Evolutionary conservation across 495 filamentous ascomycete genomes (phyloP), one percentile per base, ranked within the genome.

Genomic region (Lophiostoma macrostomum): DNA sequence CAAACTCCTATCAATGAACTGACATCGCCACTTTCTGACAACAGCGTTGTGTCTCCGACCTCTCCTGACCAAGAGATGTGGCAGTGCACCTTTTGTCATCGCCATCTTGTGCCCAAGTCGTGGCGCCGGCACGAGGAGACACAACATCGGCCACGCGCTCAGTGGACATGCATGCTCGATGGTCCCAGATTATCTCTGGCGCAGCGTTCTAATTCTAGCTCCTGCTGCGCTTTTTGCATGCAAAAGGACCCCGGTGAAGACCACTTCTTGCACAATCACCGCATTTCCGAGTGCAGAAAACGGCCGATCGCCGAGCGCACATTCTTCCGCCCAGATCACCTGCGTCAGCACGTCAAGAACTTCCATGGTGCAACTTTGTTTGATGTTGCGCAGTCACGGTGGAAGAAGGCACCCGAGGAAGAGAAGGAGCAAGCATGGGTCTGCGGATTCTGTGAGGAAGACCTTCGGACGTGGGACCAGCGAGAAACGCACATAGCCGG

Each of bases 71-170:
- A 49, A 37, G 51, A 63, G 19, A 56, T 29, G n/a, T 64, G 56
- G 56, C 60, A 59, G 36, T 64, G 60, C 37, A 63, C 54, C 13
- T 59, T 65, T 47, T 65, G 63, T 42, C 38, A 12, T 4, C 37
- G 27, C 11, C 35, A 27, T 11, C 41, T 65, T 0, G 45, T 51
- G 11, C 55, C 53, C 16, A 65, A 59, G 29, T 55, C 53, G 24
- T 65, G 63, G 63, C 58, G 55, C 12, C 58, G 63, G 10, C 63
- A 65, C 51, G 63, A 65, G 45, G 63, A 65, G 41, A 60, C 63
- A 3, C 58, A 59, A 39, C 63, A 65, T 31, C 34, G 52, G 4
- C 63, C 53, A 1, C 49, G 43, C 1, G 18, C 50, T 2, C 34
- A 55, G 32, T 65, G 59, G 59, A 60, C 49, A 4, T 65, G 63